Conservation (phyloP, 179 eudicot genomes). For the Camellia oleifera region DNA sequence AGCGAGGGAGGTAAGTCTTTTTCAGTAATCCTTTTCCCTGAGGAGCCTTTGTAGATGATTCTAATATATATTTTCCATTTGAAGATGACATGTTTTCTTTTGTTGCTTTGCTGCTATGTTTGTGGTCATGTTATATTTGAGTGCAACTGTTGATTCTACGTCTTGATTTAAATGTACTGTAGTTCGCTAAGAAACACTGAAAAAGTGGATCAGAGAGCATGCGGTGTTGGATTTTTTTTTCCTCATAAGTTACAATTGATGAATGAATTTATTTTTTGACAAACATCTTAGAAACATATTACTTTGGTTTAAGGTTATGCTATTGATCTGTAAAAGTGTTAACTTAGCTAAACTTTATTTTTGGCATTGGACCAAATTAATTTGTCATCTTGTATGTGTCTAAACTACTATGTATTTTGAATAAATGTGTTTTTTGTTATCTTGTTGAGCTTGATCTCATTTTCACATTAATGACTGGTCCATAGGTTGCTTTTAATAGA, state of each 20-base stretch:
- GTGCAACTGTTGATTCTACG: neutral
- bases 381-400: neutral
- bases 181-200: neutral
- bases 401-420: too few relatives aligned
- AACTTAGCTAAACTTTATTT: neutral
- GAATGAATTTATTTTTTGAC: neutral
- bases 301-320: neutral
- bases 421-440: neutral
- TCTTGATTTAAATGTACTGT: neutral
- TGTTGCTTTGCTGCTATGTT: neutral
- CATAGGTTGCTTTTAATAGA: constrained; percentile 79
- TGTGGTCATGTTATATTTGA: neutral
- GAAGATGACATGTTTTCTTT: neutral
- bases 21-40: neutral
- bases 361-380: neutral
- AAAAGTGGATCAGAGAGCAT: neutral
- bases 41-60: neutral
- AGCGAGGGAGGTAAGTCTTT: constrained; percentile 63
- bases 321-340: too few relatives aligned
- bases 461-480: constrained; percentile 8
- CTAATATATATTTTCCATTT: neutral
- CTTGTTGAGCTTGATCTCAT: constrained; percentile 14
- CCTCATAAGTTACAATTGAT: neutral
- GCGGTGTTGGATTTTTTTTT: neutral
- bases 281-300: neutral